Conservation (phyloP, 192 early-diverging fungal genomes). For the Coemansia guatemalensis region DNA sequence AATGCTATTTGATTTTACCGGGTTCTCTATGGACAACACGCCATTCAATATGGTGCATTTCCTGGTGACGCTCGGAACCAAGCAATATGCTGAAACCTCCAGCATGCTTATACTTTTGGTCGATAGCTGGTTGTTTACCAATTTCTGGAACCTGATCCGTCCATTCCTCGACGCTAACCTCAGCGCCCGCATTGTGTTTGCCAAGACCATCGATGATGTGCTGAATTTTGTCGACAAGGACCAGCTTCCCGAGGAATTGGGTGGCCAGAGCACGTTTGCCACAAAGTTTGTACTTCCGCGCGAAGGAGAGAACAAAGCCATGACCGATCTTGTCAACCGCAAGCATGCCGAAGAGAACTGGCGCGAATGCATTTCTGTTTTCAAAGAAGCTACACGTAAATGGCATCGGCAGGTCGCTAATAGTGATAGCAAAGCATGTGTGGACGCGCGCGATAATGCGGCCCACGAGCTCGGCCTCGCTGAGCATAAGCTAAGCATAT, state of each 20-base stretch:
- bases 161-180: slow-evolving; percentile 45
- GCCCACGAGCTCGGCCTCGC: slow-evolving; percentile 21
- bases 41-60: slow-evolving; percentile 42
- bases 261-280: slow-evolving; percentile 24
- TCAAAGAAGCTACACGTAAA: slow-evolving; percentile 28
- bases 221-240: slow-evolving; percentile 33
- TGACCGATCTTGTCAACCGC: slow-evolving; percentile 35
- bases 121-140: slow-evolving; percentile 52
- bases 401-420: slow-evolving; percentile 17
- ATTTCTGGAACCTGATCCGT: slow-evolving; percentile 43
- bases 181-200: slow-evolving; percentile 46
- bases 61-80: slow-evolving; percentile 30
- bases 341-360: slow-evolving; percentile 29
- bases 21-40: slow-evolving; percentile 45
- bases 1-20: slow-evolving; percentile 44
- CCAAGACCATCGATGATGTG: slow-evolving; percentile 36
- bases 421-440: slow-evolving; percentile 1
- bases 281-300: slow-evolving; percentile 19
- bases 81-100: slow-evolving; percentile 35
- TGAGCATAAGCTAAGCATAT: slow-evolving; percentile 32
- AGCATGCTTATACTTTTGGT: slow-evolving; percentile 46
- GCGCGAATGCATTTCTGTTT: slow-evolving; percentile 23
- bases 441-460: slow-evolving; percentile 17
- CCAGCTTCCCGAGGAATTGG: slow-evolving; percentile 35
- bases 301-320: slow-evolving; percentile 28